phyloP scores from a whole-genome alignment of 345 rosid species.

The Pistacia vera region DNA sequence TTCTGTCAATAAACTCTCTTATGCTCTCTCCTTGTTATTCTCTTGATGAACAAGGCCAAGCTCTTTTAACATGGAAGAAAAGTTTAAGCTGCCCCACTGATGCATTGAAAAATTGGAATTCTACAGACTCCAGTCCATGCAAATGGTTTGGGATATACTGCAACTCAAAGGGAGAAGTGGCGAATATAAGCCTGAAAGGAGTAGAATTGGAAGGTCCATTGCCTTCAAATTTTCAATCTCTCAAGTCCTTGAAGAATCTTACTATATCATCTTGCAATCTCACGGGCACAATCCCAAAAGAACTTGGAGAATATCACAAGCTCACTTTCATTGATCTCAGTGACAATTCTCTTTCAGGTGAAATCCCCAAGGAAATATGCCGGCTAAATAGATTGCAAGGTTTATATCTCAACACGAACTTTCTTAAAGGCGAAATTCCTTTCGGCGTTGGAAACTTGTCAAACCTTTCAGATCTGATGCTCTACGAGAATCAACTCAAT shows the following conservation, averaged over 20 bases:
- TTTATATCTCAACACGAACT: slow-evolving; percentile 67
- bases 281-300: slow-evolving; percentile 68
- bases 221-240: slow-evolving; percentile 55
- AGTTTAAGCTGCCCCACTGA: slow-evolving; percentile 50
- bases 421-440: slow-evolving; percentile 82
- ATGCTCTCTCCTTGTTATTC: slow-evolving; percentile 50
- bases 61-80: slow-evolving; percentile 77
- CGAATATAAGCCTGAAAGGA: slow-evolving; percentile 36
- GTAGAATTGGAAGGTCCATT: slow-evolving; percentile 69
- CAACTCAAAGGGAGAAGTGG: slow-evolving; percentile 46
- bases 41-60: slow-evolving; percentile 64
- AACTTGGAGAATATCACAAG: slow-evolving; percentile 57
- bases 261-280: slow-evolving; percentile 70
- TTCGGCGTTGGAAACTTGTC: slow-evolving; percentile 59
- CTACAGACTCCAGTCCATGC: slow-evolving; percentile 59
- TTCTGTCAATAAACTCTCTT: slow-evolving; percentile 42
- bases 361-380: slow-evolving; percentile 72
- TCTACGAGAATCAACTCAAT: slow-evolving; percentile 72
- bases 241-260: slow-evolving; percentile 59
- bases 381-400: slow-evolving; percentile 51
- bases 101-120: slow-evolving; percentile 58
- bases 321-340: slow-evolving; percentile 64
- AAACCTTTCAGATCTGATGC: slow-evolving; percentile 53
- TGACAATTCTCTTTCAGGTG: slow-evolving; percentile 71
- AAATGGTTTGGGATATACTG: slow-evolving; percentile 66